Conservation (phyloP, 768 basidiomycete species). For the Podaxis pistillaris region DNA sequence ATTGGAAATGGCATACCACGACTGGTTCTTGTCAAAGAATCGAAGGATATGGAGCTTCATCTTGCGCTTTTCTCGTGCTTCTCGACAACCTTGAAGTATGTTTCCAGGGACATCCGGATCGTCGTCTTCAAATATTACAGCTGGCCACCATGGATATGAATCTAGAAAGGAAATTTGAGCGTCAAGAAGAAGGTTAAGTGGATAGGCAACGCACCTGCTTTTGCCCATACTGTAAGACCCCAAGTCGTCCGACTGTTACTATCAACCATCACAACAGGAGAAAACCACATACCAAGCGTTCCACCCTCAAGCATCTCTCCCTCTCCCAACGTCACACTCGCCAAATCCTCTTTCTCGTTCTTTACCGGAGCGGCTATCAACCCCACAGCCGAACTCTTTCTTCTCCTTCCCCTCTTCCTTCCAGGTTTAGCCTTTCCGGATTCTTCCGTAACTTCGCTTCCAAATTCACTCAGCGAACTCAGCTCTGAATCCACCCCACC, state of each 20-base stretch:
- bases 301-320: slow-evolving; percentile 34
- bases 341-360: slow-evolving; percentile 12
- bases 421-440: not conserved
- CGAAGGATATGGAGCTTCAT: slow-evolving; percentile 62
- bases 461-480: slow-evolving; percentile 46
- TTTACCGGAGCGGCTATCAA: slow-evolving; percentile 6
- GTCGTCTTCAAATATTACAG: slow-evolving; percentile 66
- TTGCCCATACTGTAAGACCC: slow-evolving; percentile 72
- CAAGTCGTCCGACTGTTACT: slow-evolving; percentile 2
- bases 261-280: not conserved
- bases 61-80: slow-evolving; percentile 34
- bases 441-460: slow-evolving; percentile 19
- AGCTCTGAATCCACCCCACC: slow-evolving; percentile 35
- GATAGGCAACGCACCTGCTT: slow-evolving; percentile 49
- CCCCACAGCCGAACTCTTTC: slow-evolving; percentile 11
- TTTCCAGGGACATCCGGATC: slow-evolving; percentile 54
- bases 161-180: slow-evolving; percentile 34
- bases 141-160: slow-evolving; percentile 88
- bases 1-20: slow-evolving; percentile 45
- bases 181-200: not conserved
- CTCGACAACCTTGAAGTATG: slow-evolving; percentile 28
- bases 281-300: slow-evolving; percentile 56
- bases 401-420: slow-evolving; percentile 15
- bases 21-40: slow-evolving; percentile 69
- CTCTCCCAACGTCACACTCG: slow-evolving; percentile 13